Evolutionary conservation across 2,329 filamentous ascomycete species (phyloP).

Genomic region (Fonsecaea erecta): DNA sequence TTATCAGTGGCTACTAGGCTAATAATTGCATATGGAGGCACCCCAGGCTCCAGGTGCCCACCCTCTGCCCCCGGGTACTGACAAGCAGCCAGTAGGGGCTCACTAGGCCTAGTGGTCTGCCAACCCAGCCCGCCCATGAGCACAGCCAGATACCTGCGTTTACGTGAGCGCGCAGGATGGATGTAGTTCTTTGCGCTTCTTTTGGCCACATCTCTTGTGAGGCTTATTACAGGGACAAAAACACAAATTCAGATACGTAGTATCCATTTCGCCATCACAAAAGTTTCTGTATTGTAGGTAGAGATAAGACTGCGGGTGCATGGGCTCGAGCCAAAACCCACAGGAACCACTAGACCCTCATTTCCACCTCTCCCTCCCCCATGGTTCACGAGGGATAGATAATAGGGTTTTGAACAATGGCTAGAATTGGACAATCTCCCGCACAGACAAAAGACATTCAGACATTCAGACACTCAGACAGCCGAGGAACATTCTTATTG

Average conservation of each 20-base stretch:
- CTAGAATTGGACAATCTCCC: slow-evolving; percentile 10
- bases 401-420: not conserved
- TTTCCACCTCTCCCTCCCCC: no score
- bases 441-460: not conserved
- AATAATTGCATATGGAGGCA: not conserved
- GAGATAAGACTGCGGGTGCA: not conserved
- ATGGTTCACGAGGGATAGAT: not conserved
- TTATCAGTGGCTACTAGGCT: not conserved
- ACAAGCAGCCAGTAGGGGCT: not conserved
- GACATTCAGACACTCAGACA: not conserved
- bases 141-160: not conserved
- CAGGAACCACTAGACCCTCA: not conserved
- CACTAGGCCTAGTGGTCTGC: no score
- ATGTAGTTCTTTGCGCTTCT: not conserved
- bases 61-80: not conserved
- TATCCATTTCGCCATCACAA: not conserved
- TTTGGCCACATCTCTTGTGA: not conserved
- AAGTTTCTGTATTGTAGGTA: not conserved
- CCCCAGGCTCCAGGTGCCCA: not conserved
- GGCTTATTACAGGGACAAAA: not conserved
- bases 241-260: not conserved
- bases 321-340: not conserved
- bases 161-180: not conserved
- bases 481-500: not conserved
- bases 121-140: not conserved